phyloP scores from a whole-genome alignment of 768 basidiomycete genomes.

The Russula foetens region DNA sequence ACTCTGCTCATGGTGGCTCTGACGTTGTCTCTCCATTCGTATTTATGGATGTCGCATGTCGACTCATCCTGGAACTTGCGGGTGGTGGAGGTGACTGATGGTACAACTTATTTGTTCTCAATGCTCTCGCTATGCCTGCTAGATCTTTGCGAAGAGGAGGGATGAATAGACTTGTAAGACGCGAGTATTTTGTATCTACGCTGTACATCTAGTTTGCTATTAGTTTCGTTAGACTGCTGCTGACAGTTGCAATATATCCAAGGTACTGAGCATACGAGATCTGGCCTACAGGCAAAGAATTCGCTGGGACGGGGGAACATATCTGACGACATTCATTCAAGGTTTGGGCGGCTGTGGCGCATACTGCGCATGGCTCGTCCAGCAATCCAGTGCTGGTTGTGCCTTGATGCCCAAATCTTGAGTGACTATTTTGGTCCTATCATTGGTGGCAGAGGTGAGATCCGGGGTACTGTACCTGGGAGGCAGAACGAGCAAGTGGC shows the following conservation, averaged over 20 bases:
- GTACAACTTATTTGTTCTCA: not conserved
- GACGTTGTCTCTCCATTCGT: constrained; percentile 81
- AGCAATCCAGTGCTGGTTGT: too few relatives aligned
- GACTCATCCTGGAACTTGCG: constrained; percentile 89
- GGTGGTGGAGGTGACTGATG: constrained; percentile 37
- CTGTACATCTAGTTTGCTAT: constrained; percentile 14
- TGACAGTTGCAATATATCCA: constrained; percentile 5
- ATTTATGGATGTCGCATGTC: constrained; percentile 94
- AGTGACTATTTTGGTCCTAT: too few relatives aligned
- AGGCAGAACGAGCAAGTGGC: too few relatives aligned
- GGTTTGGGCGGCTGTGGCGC: not conserved
- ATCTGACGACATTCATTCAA: not conserved
- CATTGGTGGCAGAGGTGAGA: too few relatives aligned
- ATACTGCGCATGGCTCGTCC: not conserved
- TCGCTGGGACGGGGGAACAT: too few relatives aligned
- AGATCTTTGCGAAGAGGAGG: constrained; percentile 6
- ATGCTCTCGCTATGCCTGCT: not conserved
- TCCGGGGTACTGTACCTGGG: too few relatives aligned
- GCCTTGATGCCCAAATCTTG: too few relatives aligned
- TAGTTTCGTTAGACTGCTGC: not conserved
- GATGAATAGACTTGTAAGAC: constrained; percentile 5
- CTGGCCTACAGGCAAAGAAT: too few relatives aligned
- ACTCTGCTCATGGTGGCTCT: constrained; percentile 46
- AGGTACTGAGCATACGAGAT: not conserved
- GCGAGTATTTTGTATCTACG: constrained; percentile 11